These are phyloP conservation scores for Fraxinus latifolia DNA, from an alignment of 305 asterid genomes.

Conservation along the genomic window DNA sequence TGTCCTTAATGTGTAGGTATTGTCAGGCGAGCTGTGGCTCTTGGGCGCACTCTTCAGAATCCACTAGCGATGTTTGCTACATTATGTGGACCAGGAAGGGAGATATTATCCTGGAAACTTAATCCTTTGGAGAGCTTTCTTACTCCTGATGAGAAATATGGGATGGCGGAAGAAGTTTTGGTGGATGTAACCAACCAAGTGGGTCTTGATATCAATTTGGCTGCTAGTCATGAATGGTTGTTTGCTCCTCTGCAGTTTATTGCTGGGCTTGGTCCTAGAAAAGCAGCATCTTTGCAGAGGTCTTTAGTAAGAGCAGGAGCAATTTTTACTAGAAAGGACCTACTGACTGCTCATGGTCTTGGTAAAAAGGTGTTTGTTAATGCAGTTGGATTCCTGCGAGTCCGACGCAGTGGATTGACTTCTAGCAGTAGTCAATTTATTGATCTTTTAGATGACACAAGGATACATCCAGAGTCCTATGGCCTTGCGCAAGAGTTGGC, in stretches of 20 bases:
- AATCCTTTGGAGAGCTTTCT: slow-evolving; percentile 77
- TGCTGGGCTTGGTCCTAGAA: slow-evolving; percentile 96
- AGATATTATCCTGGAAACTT: slow-evolving; percentile 94
- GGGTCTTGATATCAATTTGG: slow-evolving; percentile 90
- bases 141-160: slow-evolving; percentile 92
- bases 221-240: slow-evolving; percentile 95
- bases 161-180: slow-evolving; percentile 85
- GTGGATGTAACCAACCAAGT: slow-evolving; percentile 92
- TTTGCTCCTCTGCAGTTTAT: slow-evolving; percentile 91
- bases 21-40: slow-evolving; percentile 91
- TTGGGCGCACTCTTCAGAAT: slow-evolving; percentile 92
- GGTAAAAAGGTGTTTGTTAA: slow-evolving; percentile 87
- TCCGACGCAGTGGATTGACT: slow-evolving; percentile 83
- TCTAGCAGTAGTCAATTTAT: slow-evolving; percentile 85
- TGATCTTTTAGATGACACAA: slow-evolving; percentile 89
- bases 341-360: slow-evolving; percentile 78
- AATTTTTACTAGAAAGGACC: slow-evolving; percentile 82
- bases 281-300: slow-evolving; percentile 90
- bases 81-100: slow-evolving; percentile 91
- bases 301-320: slow-evolving; percentile 84
- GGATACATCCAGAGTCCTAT: slow-evolving; percentile 96
- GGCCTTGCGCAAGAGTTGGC: slow-evolving; percentile 88
- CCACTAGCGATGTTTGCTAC: slow-evolving; percentile 91
- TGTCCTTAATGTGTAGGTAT: slow-evolving; percentile 48
- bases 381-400: slow-evolving; percentile 94